Conservation (phyloP, 2,329 filamentous ascomycete genomes). For the Exophiala spinifera region DNA sequence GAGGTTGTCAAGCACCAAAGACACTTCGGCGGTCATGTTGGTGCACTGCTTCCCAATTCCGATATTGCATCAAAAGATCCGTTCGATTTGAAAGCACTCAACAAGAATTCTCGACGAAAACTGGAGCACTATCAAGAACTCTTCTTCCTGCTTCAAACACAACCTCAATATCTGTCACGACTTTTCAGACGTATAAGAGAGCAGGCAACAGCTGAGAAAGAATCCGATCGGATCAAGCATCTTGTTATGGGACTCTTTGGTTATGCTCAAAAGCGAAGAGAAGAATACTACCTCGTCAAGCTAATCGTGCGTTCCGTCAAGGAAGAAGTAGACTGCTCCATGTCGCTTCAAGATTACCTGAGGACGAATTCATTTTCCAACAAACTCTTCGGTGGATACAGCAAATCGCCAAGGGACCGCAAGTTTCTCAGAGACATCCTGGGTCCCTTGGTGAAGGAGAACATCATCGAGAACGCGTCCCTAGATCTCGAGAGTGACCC, state of each 20-base stretch:
- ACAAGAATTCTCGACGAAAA: slow-evolving; percentile 94
- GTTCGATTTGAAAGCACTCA: slow-evolving; percentile 93
- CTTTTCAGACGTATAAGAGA: slow-evolving; percentile 83
- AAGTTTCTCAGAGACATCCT: slow-evolving; percentile 88
- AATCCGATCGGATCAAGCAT: slow-evolving; percentile 87
- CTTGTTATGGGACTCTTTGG: slow-evolving; percentile 96
- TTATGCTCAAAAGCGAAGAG: slow-evolving; percentile 91
- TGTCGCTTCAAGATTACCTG: slow-evolving; percentile 75
- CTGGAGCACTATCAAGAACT: slow-evolving; percentile 95
- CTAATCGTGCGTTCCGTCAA: slow-evolving; percentile 76
- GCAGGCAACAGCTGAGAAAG: slow-evolving; percentile 81
- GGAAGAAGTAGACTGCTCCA: slow-evolving; percentile 76
- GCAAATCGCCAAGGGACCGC: slow-evolving; percentile 83
- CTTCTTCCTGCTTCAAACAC: slow-evolving; percentile 95
- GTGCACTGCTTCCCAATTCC: slow-evolving; percentile 80
- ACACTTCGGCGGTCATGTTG: slow-evolving; percentile 87
- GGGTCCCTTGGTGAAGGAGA: slow-evolving; percentile 80
- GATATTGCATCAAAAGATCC: slow-evolving; percentile 85
- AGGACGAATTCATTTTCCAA: slow-evolving; percentile 92
- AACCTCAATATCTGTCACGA: slow-evolving; percentile 87
- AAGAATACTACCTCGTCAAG: slow-evolving; percentile 95
- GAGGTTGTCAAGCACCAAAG: slow-evolving; percentile 96
- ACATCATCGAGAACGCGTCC: slow-evolving; percentile 86
- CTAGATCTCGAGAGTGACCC: slow-evolving; percentile 95
- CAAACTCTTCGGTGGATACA: slow-evolving; percentile 81